Evolutionary conservation across 73 alveolate genomes (phyloP), one percentile per base, ranked within the genome.

Genomic region (Breviolum minutum): DNA sequence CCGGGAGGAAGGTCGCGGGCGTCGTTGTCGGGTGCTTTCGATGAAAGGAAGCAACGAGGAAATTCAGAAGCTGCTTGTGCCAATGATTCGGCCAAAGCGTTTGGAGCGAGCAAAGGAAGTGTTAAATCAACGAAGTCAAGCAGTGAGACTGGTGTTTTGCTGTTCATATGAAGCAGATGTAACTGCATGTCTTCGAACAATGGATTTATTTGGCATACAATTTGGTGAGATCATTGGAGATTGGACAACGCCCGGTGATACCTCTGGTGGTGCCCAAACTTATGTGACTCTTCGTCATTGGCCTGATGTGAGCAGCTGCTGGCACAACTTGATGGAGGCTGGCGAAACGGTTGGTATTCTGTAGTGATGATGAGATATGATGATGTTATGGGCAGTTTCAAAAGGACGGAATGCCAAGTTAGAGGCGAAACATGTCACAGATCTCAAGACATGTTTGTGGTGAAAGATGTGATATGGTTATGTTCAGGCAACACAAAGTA

Each of bases 221-320:
- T 89, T 89, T 89, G 96, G 86, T 8, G 96, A 89, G 71, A 40
- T 89, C 87, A 54, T 89, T 27, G 96, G 96, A 24, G 95, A 87
- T 20, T 32, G 80, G 95, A 64, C 69, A 62, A 17, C 29, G 32
- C 95, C 80, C 27, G 96, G 96, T 20, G 96, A 89, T 69, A 89
- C 96, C n/a, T 89, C 96, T 19, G 86, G 86, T 27, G 86, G 86
- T 14, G 80, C 96, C 16, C 29, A 73, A 60, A 32, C 63, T 71
- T 89, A 66, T 62, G 85, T 89, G 26, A 89, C 96, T 10, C 86
- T 89, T 26, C 96, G 86, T 3, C 73, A 89, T 8, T 89, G 96
- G 96, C 87, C 87, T 14, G 96, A 89, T 62, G 24, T 89, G 86
- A 24, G 66, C 7, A 89, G 96, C 32, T 89, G 96, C 86, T 12